Base-by-base conservation (phyloP, 192 early-diverging fungal species). In the Backusella liffmaniae region DNA sequence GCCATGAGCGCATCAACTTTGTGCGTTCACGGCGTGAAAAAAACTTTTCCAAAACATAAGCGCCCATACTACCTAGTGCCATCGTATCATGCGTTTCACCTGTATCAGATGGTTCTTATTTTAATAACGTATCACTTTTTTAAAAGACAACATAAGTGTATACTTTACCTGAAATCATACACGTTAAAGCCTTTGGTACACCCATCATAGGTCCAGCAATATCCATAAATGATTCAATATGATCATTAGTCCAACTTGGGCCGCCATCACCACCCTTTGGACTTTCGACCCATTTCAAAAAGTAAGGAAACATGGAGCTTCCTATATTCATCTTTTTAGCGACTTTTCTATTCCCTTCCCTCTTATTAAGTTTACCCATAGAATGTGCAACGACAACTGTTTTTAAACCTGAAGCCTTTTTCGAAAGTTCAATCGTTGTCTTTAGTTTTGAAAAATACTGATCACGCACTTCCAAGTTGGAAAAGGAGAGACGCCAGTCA, bases 181-280 rank as follows among this genome's bases (percentile, higher is more conserved):
- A 89, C 5, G 94, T 88, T 42, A 94, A 74, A 4, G 92, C 92
- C 77, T 97, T 97, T 30, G 96, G 92, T 10, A 94, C 91, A 15
- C 96, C 96, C 59, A 96, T 80, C 81, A 96, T 86, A 4, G 96
- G 91, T 13, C 95, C 96, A 6, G 90, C 94, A 78, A 98, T 92
- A 74, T 95, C 94, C 42, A 96, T 88, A 79, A 96, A 89, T 2
- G 89, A 83, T 73, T 94, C 88, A 66, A 98, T 88, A 46, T 97
- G 89, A 30, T 91, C 79, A 41, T 93, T 90, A 10, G 88, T 85
- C 96, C 96, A 98, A 26, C 79, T 79, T 3, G 79, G 73, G 0
- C 93, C 94, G 73, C 89, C 93, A 10, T 89, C 84, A 5, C 92
- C 95, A 46, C 95, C 86, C 5, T 79, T 16, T 1, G 84, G 73